These are phyloP conservation scores for Globisporangium parvum DNA, from an alignment of 352 stramenopile species.

Conservation along the genomic window DNA sequence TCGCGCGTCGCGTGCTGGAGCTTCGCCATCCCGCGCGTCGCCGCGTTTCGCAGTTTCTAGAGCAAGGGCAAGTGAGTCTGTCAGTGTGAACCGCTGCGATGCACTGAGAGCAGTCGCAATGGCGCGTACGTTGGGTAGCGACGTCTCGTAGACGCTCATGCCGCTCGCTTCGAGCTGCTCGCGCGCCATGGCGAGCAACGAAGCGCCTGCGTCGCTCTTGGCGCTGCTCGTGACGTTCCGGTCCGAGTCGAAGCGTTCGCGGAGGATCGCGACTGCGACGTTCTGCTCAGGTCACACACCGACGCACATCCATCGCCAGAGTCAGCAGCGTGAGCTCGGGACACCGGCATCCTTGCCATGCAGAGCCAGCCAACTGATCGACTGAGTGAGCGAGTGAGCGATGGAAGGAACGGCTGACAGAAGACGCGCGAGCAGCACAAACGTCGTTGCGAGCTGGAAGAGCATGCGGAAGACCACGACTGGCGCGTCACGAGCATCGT, in stretches of 20 bases:
- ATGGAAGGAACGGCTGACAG: not conserved
- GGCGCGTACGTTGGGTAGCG: slow-evolving; percentile 30
- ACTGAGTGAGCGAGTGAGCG: too few relatives aligned
- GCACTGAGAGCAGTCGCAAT: not conserved
- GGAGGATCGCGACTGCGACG: slow-evolving; percentile 49
- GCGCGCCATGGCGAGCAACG: slow-evolving; percentile 50
- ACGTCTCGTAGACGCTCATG: slow-evolving; percentile 32
- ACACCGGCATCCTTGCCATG: too few relatives aligned
- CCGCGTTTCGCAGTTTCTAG: slow-evolving; percentile 42
- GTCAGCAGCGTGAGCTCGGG: not conserved
- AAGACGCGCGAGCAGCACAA: slow-evolving; percentile 34
- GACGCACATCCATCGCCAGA: not conserved
- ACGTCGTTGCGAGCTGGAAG: slow-evolving; percentile 34
- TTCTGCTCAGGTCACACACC: slow-evolving; percentile 25
- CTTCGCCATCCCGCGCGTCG: slow-evolving; percentile 31
- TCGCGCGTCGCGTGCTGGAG: slow-evolving; percentile 29
- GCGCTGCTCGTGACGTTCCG: not conserved
- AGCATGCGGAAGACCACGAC: slow-evolving; percentile 21
- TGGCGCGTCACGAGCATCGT: not conserved
- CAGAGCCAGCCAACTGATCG: too few relatives aligned
- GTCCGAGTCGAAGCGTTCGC: slow-evolving; percentile 48
- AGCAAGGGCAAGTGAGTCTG: not conserved
- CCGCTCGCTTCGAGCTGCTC: slow-evolving; percentile 44
- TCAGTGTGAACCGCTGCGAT: not conserved
- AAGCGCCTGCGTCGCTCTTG: slow-evolving; percentile 14